Evolutionary conservation across 495 filamentous ascomycete genomes (phyloP), one percentile per base, ranked within the genome.

Genomic region (Penicillium paxilli): DNA sequence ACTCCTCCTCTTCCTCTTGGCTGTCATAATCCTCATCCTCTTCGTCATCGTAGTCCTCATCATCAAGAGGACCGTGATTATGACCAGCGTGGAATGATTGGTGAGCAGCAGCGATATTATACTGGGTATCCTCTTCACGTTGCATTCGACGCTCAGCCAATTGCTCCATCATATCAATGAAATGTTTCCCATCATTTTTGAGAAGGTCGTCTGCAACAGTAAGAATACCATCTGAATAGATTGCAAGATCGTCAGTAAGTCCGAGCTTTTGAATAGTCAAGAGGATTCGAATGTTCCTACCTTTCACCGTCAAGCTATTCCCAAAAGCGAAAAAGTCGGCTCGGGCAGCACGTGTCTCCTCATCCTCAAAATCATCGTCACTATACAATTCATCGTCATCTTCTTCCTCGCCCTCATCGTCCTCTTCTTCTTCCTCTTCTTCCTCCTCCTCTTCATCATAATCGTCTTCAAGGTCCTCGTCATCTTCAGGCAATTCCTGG

Each of bases 151-250:
- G 88, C 73, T 99, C 95, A 10, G 94, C 95, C 61, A 99, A 83
- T 69, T 97, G 92, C 68, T 99, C 94, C 95, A 99, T 99, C 94
- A 99, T 98, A 71, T 99, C 94, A 71, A 99, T 99, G 78, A 99
- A 99, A 66, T 96, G 96, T 71, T 96, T 96, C 66, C 94, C 94
- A 68, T 99, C 94, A 69, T 99, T 99, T 71, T 98, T 96, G 26
- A 99, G 81, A 46, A 99, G 80, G 73, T 99, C 94, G 75, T 99
- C 94, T 65, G 94, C 94, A 60, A 99, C 95, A 49, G 94, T 99
- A 64, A 99, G 86, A 65, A 98, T 97, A 57, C 95, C 95, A 75
- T 94, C 92, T 97, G 77, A 53, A 64, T 55, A 56, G 26, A 51
- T 38, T 24, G 25, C 55, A 52, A 47, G n/a, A 50, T 41, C 51